phyloP scores from a whole-genome alignment of 495 filamentous ascomycete species.

The Podospora sp. region DNA sequence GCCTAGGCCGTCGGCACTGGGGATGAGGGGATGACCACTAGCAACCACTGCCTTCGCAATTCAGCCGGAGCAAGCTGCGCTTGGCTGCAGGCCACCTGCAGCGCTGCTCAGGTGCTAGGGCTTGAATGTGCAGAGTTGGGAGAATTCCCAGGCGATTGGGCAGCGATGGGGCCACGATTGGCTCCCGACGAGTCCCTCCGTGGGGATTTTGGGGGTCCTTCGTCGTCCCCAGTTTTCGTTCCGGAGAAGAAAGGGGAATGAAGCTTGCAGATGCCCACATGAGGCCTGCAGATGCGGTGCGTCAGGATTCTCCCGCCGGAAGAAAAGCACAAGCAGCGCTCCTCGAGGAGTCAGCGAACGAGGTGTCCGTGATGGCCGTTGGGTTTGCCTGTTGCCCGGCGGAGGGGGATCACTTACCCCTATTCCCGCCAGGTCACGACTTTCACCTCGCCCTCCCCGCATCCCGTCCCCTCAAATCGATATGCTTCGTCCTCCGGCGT shows the following conservation, averaged over 20 bases:
- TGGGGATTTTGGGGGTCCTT: constrained; percentile 8
- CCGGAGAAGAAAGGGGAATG: constrained; percentile 9
- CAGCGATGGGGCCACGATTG: constrained; percentile 22
- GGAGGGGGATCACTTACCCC: not conserved
- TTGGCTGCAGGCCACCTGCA: constrained; percentile 18
- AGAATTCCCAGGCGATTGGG: constrained; percentile 25
- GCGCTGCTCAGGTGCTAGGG: constrained; percentile 1
- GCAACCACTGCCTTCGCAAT: constrained; percentile 3
- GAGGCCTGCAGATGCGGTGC: constrained; percentile 16
- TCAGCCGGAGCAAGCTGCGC: constrained; percentile 13
- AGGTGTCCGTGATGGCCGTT: not conserved
- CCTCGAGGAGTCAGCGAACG: not conserved
- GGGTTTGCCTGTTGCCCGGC: not conserved
- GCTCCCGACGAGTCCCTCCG: constrained; percentile 17
- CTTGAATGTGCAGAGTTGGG: constrained; percentile 13
- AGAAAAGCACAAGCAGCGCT: not conserved
- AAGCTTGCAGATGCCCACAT: constrained; percentile 17
- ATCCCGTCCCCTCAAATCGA: not conserved
- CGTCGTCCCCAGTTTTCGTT: constrained; percentile 6
- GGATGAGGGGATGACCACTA: not conserved
- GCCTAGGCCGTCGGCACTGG: not conserved
- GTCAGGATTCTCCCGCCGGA: constrained; percentile 14
- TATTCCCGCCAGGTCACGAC: not conserved
- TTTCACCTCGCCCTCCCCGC: not conserved
- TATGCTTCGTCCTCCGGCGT: not conserved